These are phyloP conservation scores for Carex pumila DNA, from an alignment of 176 grass and related monocot species.

Conservation along the genomic window DNA sequence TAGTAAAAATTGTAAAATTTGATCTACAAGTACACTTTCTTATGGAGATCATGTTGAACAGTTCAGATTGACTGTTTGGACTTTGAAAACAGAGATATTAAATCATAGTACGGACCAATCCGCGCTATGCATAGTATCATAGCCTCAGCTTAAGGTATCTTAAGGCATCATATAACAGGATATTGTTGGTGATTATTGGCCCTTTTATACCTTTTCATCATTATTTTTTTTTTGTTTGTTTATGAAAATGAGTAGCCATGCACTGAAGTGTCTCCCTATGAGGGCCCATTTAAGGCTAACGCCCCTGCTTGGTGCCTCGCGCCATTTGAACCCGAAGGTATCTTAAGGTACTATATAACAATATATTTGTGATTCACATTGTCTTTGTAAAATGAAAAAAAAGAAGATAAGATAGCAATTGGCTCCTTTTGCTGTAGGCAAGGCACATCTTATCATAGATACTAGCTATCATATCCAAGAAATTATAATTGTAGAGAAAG, in stretches of 20 bases:
- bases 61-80: no score
- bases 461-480: not conserved
- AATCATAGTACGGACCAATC: no score
- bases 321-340: conserved; percentile 89
- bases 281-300: conserved; percentile 54
- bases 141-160: no score
- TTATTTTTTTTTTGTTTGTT: not conserved
- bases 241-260: conserved; percentile 46
- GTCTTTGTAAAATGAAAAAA: not conserved
- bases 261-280: conserved; percentile 69
- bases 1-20: no score
- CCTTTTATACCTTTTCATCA: not conserved
- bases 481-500: not conserved
- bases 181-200: not conserved
- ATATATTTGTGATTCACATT: not conserved
- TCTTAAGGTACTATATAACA: conserved; percentile 47
- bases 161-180: no score
- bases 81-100: no score
- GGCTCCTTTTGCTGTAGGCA: not conserved
- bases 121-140: no score
- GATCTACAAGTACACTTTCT: no score
- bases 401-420: not conserved
- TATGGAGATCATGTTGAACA: no score
- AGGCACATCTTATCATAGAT: not conserved
- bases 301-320: conserved; percentile 78